Evolutionary conservation across 192 early-diverging fungal species (phyloP).

Genomic region (Kickxella alabastrina): DNA sequence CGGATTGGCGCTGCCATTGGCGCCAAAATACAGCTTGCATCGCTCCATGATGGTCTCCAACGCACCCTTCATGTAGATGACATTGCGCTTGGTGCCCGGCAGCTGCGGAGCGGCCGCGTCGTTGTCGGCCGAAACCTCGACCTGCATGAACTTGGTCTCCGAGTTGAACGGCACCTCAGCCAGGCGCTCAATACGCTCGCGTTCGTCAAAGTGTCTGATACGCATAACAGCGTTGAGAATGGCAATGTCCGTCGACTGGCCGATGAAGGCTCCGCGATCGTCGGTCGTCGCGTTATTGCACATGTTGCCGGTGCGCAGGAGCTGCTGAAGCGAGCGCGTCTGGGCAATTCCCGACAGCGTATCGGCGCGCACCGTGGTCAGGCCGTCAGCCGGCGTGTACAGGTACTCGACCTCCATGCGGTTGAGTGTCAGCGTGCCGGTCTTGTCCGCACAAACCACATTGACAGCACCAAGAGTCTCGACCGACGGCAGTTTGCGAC

Average conservation of each 20-base stretch:
- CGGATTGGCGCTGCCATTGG: constrained; percentile 48
- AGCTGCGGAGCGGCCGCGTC: constrained; percentile 23
- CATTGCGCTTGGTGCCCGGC: constrained; percentile 6
- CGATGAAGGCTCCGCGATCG: constrained; percentile 70
- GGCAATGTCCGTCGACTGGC: constrained; percentile 94
- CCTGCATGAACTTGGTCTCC: constrained; percentile 93
- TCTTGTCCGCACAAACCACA: constrained; percentile 96
- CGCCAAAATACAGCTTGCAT: constrained; percentile 63
- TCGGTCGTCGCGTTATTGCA: constrained; percentile 87
- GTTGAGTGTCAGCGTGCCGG: constrained; percentile 92
- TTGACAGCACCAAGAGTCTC: constrained; percentile 93
- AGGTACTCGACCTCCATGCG: constrained; percentile 88
- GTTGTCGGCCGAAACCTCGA: constrained; percentile 41
- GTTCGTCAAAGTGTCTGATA: constrained; percentile 67
- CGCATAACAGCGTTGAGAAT: constrained; percentile 67
- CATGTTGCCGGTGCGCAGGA: constrained; percentile 65
- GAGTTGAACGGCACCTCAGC: constrained; percentile 86
- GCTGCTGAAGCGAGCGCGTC: constrained; percentile 41
- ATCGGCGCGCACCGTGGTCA: constrained; percentile 34
- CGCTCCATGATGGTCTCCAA: constrained; percentile 72
- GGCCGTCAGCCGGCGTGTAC: constrained; percentile 59
- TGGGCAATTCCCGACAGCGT: constrained; percentile 11
- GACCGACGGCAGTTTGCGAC: constrained; percentile 92
- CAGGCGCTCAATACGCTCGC: constrained; percentile 58
- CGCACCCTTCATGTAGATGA: constrained; percentile 80